These are phyloP conservation scores for Ophiostoma novo-ulmi DNA, from an alignment of 2,329 filamentous ascomycete species.

Conservation along the genomic window DNA sequence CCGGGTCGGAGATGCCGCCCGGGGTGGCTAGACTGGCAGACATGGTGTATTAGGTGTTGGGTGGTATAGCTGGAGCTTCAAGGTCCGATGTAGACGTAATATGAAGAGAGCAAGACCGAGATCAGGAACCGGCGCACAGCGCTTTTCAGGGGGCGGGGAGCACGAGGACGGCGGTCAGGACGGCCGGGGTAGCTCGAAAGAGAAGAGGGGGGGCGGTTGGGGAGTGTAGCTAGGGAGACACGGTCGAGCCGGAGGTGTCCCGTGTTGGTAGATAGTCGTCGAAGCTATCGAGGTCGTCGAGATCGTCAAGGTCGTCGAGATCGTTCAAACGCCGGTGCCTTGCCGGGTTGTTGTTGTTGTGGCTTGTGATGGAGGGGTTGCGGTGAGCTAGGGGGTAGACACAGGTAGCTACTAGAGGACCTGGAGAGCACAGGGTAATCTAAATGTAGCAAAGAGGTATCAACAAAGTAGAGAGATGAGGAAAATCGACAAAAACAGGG, in stretches of 20 bases:
- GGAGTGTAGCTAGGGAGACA: not conserved
- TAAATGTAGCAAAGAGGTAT: not conserved
- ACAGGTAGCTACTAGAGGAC: not conserved
- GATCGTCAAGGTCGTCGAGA: not conserved
- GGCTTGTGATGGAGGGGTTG: constrained; percentile 14
- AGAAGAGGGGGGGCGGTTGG: not conserved
- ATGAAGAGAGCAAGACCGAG: not conserved
- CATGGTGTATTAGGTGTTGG: constrained; percentile 21
- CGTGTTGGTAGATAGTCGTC: not conserved
- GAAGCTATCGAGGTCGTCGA: constrained; percentile 4
- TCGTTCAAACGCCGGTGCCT: not conserved
- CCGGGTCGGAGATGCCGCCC: constrained; percentile 31
- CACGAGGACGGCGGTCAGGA: constrained; percentile 4
- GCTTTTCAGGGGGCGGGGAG: constrained; percentile 10
- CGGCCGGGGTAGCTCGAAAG: not conserved
- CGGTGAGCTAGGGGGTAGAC: constrained; percentile 10
- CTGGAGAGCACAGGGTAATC: not conserved
- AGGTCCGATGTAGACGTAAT: not conserved
- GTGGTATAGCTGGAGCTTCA: not conserved
- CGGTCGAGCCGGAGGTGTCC: not conserved
- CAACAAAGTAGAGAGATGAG: not conserved
- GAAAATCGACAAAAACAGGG: not conserved
- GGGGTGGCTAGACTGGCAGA: constrained; percentile 27
- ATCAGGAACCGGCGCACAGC: not conserved
- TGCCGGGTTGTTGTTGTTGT: not conserved